Conservation (phyloP, 2,329 filamentous ascomycete genomes). For the Elsinoe necatrix region DNA sequence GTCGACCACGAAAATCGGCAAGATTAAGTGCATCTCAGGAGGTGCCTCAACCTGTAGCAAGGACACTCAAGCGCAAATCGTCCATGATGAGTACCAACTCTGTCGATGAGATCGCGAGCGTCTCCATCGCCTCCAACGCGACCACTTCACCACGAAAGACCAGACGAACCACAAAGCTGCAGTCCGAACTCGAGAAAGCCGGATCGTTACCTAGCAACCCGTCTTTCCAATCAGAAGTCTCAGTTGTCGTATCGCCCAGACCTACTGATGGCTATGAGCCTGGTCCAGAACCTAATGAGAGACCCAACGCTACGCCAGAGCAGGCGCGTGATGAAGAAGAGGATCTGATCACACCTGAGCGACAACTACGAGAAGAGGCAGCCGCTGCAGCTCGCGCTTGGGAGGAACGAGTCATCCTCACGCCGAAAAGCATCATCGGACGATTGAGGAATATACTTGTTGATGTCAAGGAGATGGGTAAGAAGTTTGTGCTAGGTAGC, state of each 20-base stretch:
- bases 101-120: background rate
- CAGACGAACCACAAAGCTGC: conserved; percentile 22
- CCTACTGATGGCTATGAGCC: background rate
- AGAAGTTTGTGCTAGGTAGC: conserved; percentile 49
- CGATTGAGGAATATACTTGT: conserved; percentile 50
- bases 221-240: background rate
- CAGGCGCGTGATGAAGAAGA: conserved; percentile 4
- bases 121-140: background rate
- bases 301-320: background rate
- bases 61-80: conserved; percentile 25
- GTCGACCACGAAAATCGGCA: conserved; percentile 23
- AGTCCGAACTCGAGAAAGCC: conserved; percentile 19
- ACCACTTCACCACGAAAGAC: conserved; percentile 21
- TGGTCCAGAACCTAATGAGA: background rate
- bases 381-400: conserved; percentile 20
- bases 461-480: conserved; percentile 41
- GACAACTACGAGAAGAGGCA: conserved; percentile 14
- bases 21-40: background rate
- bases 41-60: background rate
- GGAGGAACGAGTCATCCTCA: conserved; percentile 28
- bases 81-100: conserved; percentile 20
- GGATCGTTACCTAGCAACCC: conserved; percentile 13
- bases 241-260: background rate
- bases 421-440: conserved; percentile 44
- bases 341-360: conserved; percentile 6